Evolutionary conservation across 768 basidiomycete species (phyloP), one percentile per base, ranked within the genome.

Genomic region (Kwoniella pini): DNA sequence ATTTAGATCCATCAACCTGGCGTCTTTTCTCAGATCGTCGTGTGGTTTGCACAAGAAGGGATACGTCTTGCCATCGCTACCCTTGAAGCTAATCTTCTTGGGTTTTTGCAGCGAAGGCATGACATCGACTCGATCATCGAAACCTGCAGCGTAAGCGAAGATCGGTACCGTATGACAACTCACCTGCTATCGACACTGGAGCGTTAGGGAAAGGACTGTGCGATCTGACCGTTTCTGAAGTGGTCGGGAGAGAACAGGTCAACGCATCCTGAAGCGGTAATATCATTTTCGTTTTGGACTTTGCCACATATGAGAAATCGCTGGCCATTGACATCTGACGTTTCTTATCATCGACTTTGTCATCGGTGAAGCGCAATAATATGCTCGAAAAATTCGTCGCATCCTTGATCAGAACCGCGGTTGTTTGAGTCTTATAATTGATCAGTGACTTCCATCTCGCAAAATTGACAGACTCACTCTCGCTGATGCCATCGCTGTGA

Each of bases 1-100:
- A 71, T 97, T 94, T 80, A 98, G 91, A 73, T 98, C 96, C 95
- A 98, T 98, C 54, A 99, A 79, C 4, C 96, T 85, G 0, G 93
- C 94, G 71, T 99, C 96, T 81, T 99, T 99, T 38, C 96, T 84
- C 30, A 99, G 82, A 79, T 99, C 96, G 75, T 99, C 96, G 77
- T 92, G 91, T 7, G 95, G 95, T 77, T 99, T 99, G 53, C 90
- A 91, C 6, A 99, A 82, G 81, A 98, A 97, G 79, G 86, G 87
- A 80, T 97, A 97, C 11, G 80, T 81, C 58, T 87, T 85, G 1
- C 92, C 92, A 71, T 98, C 85, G 65, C 85, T 87, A 0, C 91
- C 94, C 27, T 80, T 80, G 48, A 98, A 88, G 0, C 86, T 87
- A 61, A 99, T 85, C 79, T 95, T 96, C 68, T 91, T 87, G 4